These are phyloP conservation scores for Citeromyces siamensis DNA, from an alignment of 1,139 yeast genomes.

Conservation along the genomic window DNA sequence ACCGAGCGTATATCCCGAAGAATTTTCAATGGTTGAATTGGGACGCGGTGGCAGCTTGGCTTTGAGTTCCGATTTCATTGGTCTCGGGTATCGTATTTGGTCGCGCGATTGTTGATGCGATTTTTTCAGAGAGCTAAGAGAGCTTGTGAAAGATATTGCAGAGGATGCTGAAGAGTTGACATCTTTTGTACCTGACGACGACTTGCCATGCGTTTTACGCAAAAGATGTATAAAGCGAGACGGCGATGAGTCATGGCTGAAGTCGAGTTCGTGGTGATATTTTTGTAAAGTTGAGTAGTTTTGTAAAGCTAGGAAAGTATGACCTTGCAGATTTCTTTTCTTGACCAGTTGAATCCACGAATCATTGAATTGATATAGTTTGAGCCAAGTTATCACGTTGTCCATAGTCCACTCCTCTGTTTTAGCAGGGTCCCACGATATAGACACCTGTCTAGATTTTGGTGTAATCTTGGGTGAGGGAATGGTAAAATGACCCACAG, in stretches of 20 bases:
- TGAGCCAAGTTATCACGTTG: constrained; percentile 60
- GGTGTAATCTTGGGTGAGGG: constrained; percentile 3
- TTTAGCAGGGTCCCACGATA: constrained; percentile 12
- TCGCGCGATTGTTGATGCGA: too few relatives aligned
- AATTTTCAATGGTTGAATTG: constrained; percentile 37
- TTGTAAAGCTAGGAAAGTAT: constrained; percentile 51
- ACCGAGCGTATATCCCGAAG: constrained; percentile 9
- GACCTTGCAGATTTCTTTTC: constrained; percentile 47
- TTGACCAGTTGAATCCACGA: constrained; percentile 61
- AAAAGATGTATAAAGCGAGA: constrained; percentile 42
- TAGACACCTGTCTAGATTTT: constrained; percentile 8
- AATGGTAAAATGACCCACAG: too few relatives aligned
- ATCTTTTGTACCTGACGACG: constrained; percentile 14
- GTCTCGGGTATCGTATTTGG: too few relatives aligned
- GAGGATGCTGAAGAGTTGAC: constrained; percentile 3
- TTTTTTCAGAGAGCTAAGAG: constrained; percentile 7
- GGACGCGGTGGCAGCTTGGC: constrained; percentile 25
- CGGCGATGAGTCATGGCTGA: constrained; percentile 32
- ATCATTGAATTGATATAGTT: constrained; percentile 49
- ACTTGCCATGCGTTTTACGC: constrained; percentile 31
- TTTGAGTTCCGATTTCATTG: constrained; percentile 1
- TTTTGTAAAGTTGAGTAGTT: constrained; percentile 48
- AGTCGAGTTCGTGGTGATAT: constrained; percentile 32
- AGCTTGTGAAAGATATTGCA: constrained; percentile 4
- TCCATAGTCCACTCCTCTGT: constrained; percentile 57